These are phyloP conservation scores for Sideroxylon spinosum DNA, from an alignment of 179 eudicot species.

Conservation along the genomic window DNA sequence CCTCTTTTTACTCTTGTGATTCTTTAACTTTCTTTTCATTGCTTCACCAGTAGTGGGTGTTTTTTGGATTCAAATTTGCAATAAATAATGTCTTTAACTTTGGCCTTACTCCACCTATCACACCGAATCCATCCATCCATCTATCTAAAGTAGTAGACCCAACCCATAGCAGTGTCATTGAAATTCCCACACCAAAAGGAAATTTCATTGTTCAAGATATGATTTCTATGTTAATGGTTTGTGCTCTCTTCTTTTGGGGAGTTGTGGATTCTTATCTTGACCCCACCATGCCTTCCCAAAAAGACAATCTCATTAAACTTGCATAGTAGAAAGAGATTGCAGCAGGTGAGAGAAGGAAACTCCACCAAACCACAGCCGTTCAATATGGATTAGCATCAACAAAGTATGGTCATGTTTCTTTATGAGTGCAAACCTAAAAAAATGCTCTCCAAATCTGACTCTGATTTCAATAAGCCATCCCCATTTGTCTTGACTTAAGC, in stretches of 20 bases:
- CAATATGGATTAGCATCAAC: neutral
- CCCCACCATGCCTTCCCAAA: constrained; percentile 22
- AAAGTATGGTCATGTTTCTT: neutral
- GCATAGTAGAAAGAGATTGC: neutral
- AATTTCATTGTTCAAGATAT: constrained; percentile 18
- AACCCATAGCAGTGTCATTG: constrained; percentile 19
- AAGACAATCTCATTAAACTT: neutral
- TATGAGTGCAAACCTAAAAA: neutral
- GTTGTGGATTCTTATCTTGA: constrained; percentile 30
- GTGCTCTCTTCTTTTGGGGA: constrained; percentile 20
- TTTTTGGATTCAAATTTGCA: constrained; percentile 27
- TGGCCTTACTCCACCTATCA: constrained; percentile 26
- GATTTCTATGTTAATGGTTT: constrained; percentile 16
- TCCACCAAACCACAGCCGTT: constrained; percentile 7
- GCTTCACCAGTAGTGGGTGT: constrained; percentile 21
- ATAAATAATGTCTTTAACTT: constrained; percentile 22
- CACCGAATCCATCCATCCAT: constrained; percentile 16
- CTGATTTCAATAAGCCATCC: neutral
- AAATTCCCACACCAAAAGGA: constrained; percentile 20
- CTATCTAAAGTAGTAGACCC: constrained; percentile 15
- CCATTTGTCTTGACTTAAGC: neutral
- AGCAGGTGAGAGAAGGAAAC: neutral
- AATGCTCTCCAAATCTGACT: neutral
- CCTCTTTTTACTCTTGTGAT: too few relatives aligned
- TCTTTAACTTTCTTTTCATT: constrained; percentile 5